These are phyloP conservation scores for Acanthochlamys bracteata DNA, from an alignment of 106 monocot genomes.

Conservation along the genomic window DNA sequence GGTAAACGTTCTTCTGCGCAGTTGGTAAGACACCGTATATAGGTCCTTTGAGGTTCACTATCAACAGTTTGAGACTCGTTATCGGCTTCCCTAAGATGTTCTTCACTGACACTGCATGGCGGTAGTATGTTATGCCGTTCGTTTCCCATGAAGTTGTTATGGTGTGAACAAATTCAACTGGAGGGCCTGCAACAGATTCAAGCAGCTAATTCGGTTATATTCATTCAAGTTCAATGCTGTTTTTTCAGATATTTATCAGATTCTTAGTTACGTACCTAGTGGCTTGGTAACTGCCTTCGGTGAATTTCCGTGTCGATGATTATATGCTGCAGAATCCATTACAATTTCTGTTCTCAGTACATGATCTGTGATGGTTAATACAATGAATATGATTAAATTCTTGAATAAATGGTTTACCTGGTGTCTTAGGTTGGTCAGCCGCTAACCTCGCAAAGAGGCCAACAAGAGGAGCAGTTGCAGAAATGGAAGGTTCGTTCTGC, in stretches of 20 bases:
- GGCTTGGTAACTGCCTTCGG: too few species aligned
- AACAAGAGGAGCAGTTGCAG: slow-evolving; percentile 59
- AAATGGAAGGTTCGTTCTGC: slow-evolving; percentile 76
- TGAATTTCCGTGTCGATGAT: too few species aligned
- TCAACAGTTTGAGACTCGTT: slow-evolving; percentile 36
- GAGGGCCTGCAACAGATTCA: slow-evolving; percentile 20
- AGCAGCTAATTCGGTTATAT: not conserved
- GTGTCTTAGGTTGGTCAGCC: slow-evolving; percentile 8
- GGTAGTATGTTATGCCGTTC: slow-evolving; percentile 38
- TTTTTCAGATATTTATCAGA: not conserved
- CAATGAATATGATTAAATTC: not conserved
- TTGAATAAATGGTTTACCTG: slow-evolving; percentile 18
- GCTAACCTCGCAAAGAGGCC: slow-evolving; percentile 65
- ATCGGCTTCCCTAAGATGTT: slow-evolving; percentile 47
- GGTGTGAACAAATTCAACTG: slow-evolving; percentile 60
- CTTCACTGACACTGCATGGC: slow-evolving; percentile 51
- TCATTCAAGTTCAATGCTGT: not conserved
- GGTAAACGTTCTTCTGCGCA: slow-evolving; percentile 33
- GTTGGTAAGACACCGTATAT: slow-evolving; percentile 57
- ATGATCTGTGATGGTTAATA: too few species aligned
- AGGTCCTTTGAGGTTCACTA: slow-evolving; percentile 52
- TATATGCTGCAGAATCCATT: too few species aligned
- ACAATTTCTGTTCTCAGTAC: too few species aligned
- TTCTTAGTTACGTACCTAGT: too few species aligned
- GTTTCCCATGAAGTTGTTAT: slow-evolving; percentile 52